These are phyloP conservation scores for Yamadazyma philogaea DNA, from an alignment of 805 yeast species.

Conservation along the genomic window DNA sequence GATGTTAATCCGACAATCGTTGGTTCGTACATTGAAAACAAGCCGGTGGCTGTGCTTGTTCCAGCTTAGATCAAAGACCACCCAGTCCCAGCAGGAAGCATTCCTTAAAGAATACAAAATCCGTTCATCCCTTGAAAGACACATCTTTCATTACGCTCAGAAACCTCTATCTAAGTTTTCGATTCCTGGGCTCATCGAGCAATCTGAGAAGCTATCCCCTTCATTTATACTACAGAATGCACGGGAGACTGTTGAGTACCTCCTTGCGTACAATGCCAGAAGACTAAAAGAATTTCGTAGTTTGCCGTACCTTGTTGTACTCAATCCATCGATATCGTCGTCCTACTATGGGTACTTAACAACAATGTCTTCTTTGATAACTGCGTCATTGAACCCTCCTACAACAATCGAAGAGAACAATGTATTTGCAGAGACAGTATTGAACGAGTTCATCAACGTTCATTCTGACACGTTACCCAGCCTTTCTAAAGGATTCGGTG, in stretches of 20 bases:
- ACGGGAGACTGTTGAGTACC: slow-evolving; percentile 52
- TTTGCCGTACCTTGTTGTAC: slow-evolving; percentile 77
- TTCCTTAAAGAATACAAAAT: slow-evolving; percentile 55
- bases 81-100: slow-evolving; percentile 25
- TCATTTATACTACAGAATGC: slow-evolving; percentile 41
- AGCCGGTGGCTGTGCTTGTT: not conserved
- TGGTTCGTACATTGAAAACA: not conserved
- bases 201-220: slow-evolving; percentile 38
- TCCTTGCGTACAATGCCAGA: slow-evolving; percentile 64
- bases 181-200: slow-evolving; percentile 46
- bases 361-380: slow-evolving; percentile 48
- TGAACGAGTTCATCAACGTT: slow-evolving; percentile 60
- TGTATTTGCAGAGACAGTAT: slow-evolving; percentile 45
- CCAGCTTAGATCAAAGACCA: not conserved
- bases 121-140: slow-evolving; percentile 54
- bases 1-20: not conserved
- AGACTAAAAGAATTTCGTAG: slow-evolving; percentile 66
- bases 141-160: slow-evolving; percentile 55
- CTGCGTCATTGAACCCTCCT: slow-evolving; percentile 36
- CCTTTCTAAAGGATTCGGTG: slow-evolving; percentile 78
- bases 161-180: slow-evolving; percentile 53
- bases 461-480: slow-evolving; percentile 84
- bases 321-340: slow-evolving; percentile 82
- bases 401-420: slow-evolving; percentile 52
- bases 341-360: slow-evolving; percentile 71